Percentiles rank a stretch among this genome's conserved stretches.
phyloP scores from a whole-genome alignment of 2,329 filamentous ascomycete species.

The Colletotrichum coccodes region DNA sequence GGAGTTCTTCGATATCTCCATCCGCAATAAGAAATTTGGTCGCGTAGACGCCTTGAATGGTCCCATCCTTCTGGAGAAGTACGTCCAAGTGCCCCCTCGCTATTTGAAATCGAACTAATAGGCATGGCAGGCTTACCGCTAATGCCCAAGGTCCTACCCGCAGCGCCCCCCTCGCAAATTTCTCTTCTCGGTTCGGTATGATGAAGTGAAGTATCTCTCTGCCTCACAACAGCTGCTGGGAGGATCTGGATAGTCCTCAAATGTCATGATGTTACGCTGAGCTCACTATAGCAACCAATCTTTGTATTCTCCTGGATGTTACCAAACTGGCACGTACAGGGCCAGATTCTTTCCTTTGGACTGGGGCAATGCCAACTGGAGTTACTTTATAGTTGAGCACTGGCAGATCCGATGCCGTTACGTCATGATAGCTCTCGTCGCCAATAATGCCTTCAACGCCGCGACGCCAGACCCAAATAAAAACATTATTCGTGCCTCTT shows the following conservation, averaged over 20 bases:
- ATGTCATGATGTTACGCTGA: background rate
- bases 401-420: constrained; percentile 1
- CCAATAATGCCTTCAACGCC: constrained; percentile 20
- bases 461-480: constrained; percentile 21
- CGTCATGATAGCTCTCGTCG: constrained; percentile 8
- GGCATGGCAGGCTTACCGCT: constrained; percentile 67
- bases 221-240: background rate
- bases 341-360: background rate
- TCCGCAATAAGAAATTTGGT: constrained; percentile 91
- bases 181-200: constrained; percentile 81
- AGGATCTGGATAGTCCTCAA: background rate
- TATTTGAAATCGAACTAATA: constrained; percentile 37
- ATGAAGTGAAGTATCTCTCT: constrained; percentile 49
- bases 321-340: background rate
- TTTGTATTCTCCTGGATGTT: constrained; percentile 6
- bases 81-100: constrained; percentile 41
- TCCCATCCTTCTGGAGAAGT: constrained; percentile 92
- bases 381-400: background rate
- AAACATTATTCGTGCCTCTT: background rate
- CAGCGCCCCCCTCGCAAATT: constrained; percentile 73
- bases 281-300: background rate
- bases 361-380: background rate
- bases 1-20: constrained; percentile 94
- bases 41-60: constrained; percentile 93
- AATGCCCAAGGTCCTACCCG: constrained; percentile 68